These are phyloP conservation scores for Zychaea mexicana DNA, from an alignment of 371 early-diverging fungal species.

Conservation along the genomic window DNA sequence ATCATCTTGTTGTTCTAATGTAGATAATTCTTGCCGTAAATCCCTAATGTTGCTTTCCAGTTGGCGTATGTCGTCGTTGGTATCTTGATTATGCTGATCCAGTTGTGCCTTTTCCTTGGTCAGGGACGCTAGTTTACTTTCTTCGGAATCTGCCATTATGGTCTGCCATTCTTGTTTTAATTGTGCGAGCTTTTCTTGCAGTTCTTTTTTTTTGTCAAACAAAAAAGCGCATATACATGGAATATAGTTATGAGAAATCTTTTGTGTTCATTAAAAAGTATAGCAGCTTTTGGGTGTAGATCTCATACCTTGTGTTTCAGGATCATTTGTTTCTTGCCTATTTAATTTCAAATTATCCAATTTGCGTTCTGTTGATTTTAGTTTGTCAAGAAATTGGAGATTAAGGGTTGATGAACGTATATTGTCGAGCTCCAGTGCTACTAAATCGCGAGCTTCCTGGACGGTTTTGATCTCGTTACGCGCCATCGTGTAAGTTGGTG, in stretches of 20 bases:
- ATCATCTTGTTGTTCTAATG: not conserved
- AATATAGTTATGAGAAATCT: too few species aligned
- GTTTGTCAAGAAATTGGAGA: not conserved
- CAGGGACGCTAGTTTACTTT: not conserved
- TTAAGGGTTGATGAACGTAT: not conserved
- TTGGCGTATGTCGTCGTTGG: too few species aligned
- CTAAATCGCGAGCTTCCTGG: not conserved
- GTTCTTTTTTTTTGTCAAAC: not conserved
- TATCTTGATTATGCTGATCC: not conserved
- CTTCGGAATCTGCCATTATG: not conserved
- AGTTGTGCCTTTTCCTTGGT: not conserved
- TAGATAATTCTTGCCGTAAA: not conserved
- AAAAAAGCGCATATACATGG: not conserved
- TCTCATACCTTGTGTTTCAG: not conserved
- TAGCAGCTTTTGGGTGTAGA: not conserved
- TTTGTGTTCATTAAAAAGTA: not conserved
- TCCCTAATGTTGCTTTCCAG: not conserved
- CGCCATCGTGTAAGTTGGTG: too few species aligned
- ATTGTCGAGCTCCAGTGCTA: not conserved
- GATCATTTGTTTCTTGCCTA: not conserved
- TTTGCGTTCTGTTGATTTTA: not conserved
- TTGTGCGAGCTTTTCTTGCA: not conserved
- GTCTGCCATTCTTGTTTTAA: not conserved
- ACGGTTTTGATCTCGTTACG: not conserved
- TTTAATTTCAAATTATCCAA: not conserved